Percentiles rank a stretch among this genome's conserved stretches.
Evolutionary conservation across 2,329 filamentous ascomycete genomes (phyloP).

Genomic region (Phaeosphaeriaceae sp.): DNA sequence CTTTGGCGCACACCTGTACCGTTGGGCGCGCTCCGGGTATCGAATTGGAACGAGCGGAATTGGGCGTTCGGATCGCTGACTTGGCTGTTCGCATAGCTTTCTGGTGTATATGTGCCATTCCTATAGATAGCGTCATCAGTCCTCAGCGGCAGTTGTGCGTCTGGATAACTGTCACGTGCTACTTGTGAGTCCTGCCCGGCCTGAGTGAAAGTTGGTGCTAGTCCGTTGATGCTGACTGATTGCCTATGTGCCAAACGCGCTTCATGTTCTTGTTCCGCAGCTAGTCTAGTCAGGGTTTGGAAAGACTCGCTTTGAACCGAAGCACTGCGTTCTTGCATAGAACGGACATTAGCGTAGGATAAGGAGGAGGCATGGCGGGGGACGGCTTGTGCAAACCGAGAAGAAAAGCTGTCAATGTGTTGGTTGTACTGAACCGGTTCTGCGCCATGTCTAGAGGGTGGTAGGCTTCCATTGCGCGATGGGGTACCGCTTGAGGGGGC

Average conservation of each 20-base stretch:
- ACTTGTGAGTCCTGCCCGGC: conserved; percentile 28
- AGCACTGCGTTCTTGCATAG: conserved; percentile 47
- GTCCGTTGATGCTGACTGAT: conserved; percentile 40
- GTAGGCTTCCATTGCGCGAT: conserved; percentile 63
- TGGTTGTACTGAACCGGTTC: conserved; percentile 47
- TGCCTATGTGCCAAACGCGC: conserved; percentile 41
- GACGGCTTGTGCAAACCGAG: conserved; percentile 42
- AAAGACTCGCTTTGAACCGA: conserved; percentile 48
- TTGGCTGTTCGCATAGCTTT: conserved; percentile 42
- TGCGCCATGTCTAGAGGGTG: conserved; percentile 61
- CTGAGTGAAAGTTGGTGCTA: conserved; percentile 29
- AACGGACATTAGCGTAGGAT: conserved; percentile 53
- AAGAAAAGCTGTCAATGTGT: conserved; percentile 33
- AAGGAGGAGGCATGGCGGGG: conserved; percentile 57
- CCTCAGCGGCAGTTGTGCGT: conserved; percentile 28
- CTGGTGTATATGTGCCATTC: conserved; percentile 43
- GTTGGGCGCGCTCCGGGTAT: conserved; percentile 52
- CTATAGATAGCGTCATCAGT: conserved; percentile 26
- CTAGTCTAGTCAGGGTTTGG: conserved; percentile 43
- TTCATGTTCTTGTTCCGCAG: conserved; percentile 44
- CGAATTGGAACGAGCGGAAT: conserved; percentile 50
- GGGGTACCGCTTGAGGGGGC: conserved; percentile 51
- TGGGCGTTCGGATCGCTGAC: conserved; percentile 44
- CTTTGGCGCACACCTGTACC: conserved; percentile 52
- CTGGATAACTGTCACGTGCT: conserved; percentile 31